A percentile compares a stretch with the other conserved stretches of the same genome.
phyloP scores from a whole-genome alignment of 2,329 filamentous ascomycete species.

The Ceratocystis destructans region DNA sequence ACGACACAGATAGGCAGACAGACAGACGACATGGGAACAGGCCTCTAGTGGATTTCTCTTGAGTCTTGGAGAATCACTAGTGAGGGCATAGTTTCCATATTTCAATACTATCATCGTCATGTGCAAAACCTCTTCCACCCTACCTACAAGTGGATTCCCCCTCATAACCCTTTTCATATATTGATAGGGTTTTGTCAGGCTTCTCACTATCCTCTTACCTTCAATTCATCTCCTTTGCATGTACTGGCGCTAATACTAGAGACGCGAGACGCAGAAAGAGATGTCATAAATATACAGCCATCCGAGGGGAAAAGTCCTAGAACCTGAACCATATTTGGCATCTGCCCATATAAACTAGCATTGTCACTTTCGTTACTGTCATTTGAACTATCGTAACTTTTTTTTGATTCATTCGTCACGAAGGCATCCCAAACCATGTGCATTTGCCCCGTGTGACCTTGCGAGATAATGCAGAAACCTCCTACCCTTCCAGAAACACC shows the following conservation, averaged over 20 bases:
- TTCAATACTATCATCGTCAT: not conserved
- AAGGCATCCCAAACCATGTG: constrained; percentile 18
- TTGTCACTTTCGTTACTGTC: constrained; percentile 15
- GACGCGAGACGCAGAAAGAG: not conserved
- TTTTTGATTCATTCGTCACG: constrained; percentile 20
- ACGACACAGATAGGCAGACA: not conserved
- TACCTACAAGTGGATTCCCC: not conserved
- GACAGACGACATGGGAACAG: not conserved
- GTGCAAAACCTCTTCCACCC: not conserved
- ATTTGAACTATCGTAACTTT: constrained; percentile 18
- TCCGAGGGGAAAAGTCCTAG: not conserved
- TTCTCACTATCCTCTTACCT: not conserved
- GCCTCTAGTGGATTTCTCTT: not conserved
- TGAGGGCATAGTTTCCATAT: not conserved
- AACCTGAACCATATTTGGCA: constrained; percentile 12
- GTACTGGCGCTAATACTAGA: not conserved
- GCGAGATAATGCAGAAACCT: constrained; percentile 37
- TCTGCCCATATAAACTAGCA: constrained; percentile 15
- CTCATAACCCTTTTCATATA: not conserved
- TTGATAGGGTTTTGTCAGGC: not conserved
- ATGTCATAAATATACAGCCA: not conserved
- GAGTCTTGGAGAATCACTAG: not conserved
- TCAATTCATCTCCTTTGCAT: not conserved
- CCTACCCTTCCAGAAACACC: constrained; percentile 24
- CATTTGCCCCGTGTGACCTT: constrained; percentile 17